Evolutionary conservation across 2,329 filamentous ascomycete species (phyloP).

Genomic region (Emericellopsis atlantica): DNA sequence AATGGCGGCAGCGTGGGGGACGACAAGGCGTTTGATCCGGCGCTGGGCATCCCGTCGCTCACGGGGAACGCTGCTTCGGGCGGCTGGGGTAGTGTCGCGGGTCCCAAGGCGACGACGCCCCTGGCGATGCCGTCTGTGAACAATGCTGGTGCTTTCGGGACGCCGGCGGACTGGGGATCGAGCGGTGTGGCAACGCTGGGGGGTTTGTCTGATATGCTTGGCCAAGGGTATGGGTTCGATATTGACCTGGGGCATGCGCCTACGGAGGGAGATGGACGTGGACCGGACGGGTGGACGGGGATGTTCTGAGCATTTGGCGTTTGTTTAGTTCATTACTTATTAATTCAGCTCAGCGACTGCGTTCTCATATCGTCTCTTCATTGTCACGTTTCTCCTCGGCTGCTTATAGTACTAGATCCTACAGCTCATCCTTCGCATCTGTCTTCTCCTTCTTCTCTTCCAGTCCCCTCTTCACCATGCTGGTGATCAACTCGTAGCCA

Average conservation of each 20-base stretch:
- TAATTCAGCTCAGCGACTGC: too few species aligned
- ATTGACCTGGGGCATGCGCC: background rate
- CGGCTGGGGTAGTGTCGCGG: background rate
- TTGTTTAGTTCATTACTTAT: too few species aligned
- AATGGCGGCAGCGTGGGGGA: background rate
- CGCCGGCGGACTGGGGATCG: too few species aligned
- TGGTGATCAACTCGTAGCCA: slow-evolving; percentile 72
- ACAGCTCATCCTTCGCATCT: slow-evolving; percentile 2
- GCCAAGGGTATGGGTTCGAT: slow-evolving; percentile 1
- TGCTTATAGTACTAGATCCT: background rate
- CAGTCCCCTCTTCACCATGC: slow-evolving; percentile 39
- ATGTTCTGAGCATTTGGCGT: too few species aligned
- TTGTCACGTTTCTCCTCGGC: too few species aligned
- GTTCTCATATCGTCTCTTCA: too few species aligned
- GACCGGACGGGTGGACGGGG: too few species aligned
- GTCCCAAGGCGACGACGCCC: too few species aligned
- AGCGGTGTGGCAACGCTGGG: slow-evolving; percentile 18
- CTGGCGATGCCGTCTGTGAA: too few species aligned
- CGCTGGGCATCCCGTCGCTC: background rate
- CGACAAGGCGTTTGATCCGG: background rate
- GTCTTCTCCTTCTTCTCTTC: slow-evolving; percentile 11
- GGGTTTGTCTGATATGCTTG: slow-evolving; percentile 14
- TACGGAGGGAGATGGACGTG: background rate
- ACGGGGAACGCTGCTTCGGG: background rate
- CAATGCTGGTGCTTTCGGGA: too few species aligned